Conservation (phyloP, 2,329 filamentous ascomycete genomes). For the Nigrospora osmanthi region DNA sequence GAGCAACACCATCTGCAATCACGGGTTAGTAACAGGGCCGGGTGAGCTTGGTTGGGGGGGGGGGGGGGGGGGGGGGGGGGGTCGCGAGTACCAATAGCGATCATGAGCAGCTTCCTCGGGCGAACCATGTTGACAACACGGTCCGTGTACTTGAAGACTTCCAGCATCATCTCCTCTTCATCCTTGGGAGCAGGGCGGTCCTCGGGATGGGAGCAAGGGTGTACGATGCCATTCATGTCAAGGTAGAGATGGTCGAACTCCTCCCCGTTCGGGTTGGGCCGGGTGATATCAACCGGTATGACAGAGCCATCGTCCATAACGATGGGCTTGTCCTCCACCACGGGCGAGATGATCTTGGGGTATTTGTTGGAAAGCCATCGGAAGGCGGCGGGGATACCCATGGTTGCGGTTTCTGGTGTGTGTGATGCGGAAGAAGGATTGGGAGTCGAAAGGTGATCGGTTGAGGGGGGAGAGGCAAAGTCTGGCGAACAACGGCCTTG, state of each 20-base stretch:
- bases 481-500: no score
- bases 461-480: no score
- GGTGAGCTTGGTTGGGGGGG: conserved; percentile 3
- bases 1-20: conserved; percentile 78
- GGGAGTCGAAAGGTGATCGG: no score
- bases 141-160: conserved; percentile 97
- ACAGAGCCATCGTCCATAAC: conserved; percentile 72
- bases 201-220: conserved; percentile 96
- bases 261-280: conserved; percentile 91
- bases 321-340: conserved; percentile 77
- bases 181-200: conserved; percentile 84
- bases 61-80: no score
- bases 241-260: conserved; percentile 97
- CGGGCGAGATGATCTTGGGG: conserved; percentile 90
- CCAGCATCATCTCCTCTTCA: conserved; percentile 99
- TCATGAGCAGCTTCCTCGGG: conserved; percentile 91
- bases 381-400: conserved; percentile 94
- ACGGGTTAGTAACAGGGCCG: conserved; percentile 10
- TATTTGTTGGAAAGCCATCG: conserved; percentile 96
- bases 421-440: no score
- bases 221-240: conserved; percentile 99
- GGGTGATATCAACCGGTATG: conserved; percentile 77
- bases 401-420: conserved; percentile 26
- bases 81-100: conserved; percentile 71
- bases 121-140: conserved; percentile 98